Evolutionary conservation across 768 basidiomycete species (phyloP).

Genomic region (Hericium coralloides): DNA sequence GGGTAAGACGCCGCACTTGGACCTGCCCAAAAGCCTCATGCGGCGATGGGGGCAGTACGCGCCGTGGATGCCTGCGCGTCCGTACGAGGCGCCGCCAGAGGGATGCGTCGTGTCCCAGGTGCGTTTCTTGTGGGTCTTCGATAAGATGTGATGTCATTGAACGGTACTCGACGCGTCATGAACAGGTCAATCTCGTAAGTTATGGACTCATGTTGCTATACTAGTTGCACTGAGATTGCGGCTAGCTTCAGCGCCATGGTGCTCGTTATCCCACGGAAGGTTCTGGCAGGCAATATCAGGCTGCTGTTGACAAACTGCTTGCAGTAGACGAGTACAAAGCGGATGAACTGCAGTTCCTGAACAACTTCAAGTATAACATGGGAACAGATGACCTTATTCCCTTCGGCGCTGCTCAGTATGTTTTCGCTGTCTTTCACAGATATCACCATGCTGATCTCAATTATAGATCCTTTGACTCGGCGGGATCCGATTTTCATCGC

Average conservation of each 20-base stretch:
- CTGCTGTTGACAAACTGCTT: conserved; percentile 46
- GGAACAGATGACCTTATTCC: conserved; percentile 53
- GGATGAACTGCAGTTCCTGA: conserved; percentile 45
- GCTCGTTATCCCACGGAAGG: conserved; percentile 63
- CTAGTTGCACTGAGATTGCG: background rate
- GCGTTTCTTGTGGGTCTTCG: conserved; percentile 1
- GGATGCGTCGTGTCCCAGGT: conserved; percentile 52
- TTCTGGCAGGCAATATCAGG: conserved; percentile 32
- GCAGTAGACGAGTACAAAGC: conserved; percentile 36
- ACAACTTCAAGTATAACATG: conserved; percentile 48
- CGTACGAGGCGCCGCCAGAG: conserved; percentile 37
- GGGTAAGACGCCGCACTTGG: conserved; percentile 3
- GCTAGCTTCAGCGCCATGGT: conserved; percentile 73
- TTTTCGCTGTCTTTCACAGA: background rate
- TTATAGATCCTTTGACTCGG: conserved; percentile 41
- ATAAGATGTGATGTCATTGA: background rate
- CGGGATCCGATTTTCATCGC: conserved; percentile 40
- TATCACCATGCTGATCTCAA: background rate
- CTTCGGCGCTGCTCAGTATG: conserved; percentile 59
- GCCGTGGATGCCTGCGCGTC: conserved; percentile 43
- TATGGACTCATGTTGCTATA: background rate
- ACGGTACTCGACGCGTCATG: background rate
- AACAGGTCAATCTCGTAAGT: conserved; percentile 54
- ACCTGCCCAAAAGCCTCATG: conserved; percentile 4
- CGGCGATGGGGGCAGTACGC: conserved; percentile 49